Conservation (phyloP, 345 rosid genomes). For the Psidium friedrichsthalianum region DNA sequence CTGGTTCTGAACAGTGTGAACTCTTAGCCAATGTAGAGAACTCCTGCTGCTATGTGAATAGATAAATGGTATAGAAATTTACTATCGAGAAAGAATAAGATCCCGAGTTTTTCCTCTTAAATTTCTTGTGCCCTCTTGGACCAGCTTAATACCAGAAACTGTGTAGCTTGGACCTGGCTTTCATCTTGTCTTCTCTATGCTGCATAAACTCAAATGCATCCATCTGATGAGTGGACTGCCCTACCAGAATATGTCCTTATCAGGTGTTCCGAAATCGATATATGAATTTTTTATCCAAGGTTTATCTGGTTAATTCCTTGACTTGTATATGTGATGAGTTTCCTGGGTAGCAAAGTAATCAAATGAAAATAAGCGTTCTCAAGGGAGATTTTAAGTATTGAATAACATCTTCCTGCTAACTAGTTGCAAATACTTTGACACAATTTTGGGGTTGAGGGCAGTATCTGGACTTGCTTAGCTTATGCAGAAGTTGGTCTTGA, state of each 20-base stretch:
- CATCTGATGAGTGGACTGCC: background rate
- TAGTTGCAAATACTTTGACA: background rate
- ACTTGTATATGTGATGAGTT: background rate
- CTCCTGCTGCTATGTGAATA: constrained; percentile 61
- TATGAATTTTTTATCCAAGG: background rate
- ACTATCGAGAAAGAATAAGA: constrained; percentile 16
- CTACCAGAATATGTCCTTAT: background rate
- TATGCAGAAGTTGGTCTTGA: background rate
- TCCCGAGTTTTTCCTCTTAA: background rate
- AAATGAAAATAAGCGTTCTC: background rate
- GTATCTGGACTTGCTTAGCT: background rate
- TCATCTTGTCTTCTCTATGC: background rate
- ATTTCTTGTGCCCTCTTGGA: background rate
- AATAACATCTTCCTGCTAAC: background rate
- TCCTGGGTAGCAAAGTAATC: background rate
- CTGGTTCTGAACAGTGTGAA: constrained; percentile 45
- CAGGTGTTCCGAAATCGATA: background rate
- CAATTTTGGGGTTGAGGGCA: background rate
- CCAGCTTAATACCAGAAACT: background rate
- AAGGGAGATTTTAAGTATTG: background rate
- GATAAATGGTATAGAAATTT: constrained; percentile 64
- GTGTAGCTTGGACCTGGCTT: background rate
- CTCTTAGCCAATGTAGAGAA: constrained; percentile 57
- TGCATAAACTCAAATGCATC: background rate
- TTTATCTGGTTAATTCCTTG: background rate